These are phyloP conservation scores for Penicillium olsonii DNA, from an alignment of 2,329 filamentous ascomycete species.

Conservation along the genomic window DNA sequence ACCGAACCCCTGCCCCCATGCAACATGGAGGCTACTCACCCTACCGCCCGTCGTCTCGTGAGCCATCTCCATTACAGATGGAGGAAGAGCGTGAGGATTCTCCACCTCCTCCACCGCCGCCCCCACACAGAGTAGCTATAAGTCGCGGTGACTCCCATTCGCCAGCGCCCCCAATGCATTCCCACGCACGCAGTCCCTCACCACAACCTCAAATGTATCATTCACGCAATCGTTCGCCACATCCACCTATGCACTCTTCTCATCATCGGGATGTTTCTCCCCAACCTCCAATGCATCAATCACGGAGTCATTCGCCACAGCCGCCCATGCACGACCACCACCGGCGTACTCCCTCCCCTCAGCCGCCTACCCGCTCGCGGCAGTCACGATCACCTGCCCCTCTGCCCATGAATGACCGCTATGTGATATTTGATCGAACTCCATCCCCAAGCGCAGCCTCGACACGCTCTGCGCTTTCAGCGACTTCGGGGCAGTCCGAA, in stretches of 20 bases:
- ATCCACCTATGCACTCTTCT: slow-evolving; percentile 14
- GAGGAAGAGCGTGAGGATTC: slow-evolving; percentile 62
- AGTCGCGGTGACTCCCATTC: slow-evolving; percentile 36
- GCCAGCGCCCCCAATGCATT: slow-evolving; percentile 9
- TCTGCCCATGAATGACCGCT: slow-evolving; percentile 45
- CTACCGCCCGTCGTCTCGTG: slow-evolving; percentile 18
- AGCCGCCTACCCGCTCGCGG: slow-evolving; percentile 13
- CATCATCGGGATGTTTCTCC: background rate
- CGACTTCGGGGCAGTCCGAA: slow-evolving; percentile 53
- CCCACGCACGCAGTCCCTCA: background rate
- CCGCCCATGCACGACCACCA: slow-evolving; percentile 16
- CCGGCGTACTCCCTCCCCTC: slow-evolving; percentile 12
- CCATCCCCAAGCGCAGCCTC: slow-evolving; percentile 49
- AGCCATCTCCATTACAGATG: slow-evolving; percentile 34
- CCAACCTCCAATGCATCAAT: slow-evolving; percentile 11
- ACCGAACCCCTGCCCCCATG: background rate
- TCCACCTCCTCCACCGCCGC: slow-evolving; percentile 80
- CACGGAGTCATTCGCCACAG: slow-evolving; percentile 14
- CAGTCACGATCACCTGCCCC: slow-evolving; percentile 33
- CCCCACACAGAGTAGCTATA: slow-evolving; percentile 68
- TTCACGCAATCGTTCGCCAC: slow-evolving; percentile 11
- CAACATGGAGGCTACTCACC: slow-evolving; percentile 2
- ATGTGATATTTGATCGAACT: slow-evolving; percentile 42
- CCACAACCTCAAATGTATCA: slow-evolving; percentile 10
- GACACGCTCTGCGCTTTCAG: slow-evolving; percentile 19